Conservation (phyloP, 257 asterid species). For the Perilla frutescens region DNA sequence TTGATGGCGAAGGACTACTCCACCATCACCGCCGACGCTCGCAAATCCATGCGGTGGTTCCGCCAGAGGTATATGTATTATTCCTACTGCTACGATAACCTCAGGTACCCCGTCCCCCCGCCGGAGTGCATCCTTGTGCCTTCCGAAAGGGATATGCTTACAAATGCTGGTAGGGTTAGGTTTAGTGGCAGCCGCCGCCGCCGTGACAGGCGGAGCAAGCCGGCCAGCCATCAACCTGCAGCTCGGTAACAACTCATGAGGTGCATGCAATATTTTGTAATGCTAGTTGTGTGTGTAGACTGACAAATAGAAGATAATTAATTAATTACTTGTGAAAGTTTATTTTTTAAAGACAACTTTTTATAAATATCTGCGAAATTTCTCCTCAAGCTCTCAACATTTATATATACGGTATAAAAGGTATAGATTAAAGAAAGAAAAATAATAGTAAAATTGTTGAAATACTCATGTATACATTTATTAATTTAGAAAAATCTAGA, state of each 20-base stretch:
- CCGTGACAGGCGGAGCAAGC: neutral
- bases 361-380: no score
- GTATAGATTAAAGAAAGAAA: no score
- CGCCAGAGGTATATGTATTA: conserved; percentile 79
- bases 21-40: conserved; percentile 44
- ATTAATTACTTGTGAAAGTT: no score
- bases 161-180: neutral
- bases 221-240: neutral
- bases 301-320: no score
- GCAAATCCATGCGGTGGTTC: conserved; percentile 61
- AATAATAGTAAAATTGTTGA: no score
- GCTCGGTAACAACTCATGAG: neutral
- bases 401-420: no score
- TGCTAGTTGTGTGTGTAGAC: no score
- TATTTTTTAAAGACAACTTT: no score
- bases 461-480: no score
- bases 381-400: no score
- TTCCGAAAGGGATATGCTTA: conserved; percentile 61
- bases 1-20: conserved; percentile 49
- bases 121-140: conserved; percentile 79
- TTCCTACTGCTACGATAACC: conserved; percentile 72
- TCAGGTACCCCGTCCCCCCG: conserved; percentile 68
- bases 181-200: neutral
- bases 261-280: no score
- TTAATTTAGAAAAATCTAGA: no score